Percentiles rank a stretch among this genome's conserved stretches.
Conservation (phyloP, 164 flowering plant species). For the Berberis thunbergii region DNA sequence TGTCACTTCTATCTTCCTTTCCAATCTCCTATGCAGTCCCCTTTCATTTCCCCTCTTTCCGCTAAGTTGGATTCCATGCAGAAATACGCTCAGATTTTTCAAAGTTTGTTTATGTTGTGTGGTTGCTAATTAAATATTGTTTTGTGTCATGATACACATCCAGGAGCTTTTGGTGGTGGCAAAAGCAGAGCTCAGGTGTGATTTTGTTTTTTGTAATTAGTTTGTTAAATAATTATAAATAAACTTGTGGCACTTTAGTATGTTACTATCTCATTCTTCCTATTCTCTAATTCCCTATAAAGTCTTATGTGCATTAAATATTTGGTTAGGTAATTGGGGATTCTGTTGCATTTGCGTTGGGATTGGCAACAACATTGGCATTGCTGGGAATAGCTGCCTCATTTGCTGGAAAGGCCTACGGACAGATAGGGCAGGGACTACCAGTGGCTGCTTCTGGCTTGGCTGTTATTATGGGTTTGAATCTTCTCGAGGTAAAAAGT, state of each 20-base stretch:
- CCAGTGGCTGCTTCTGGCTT: constrained; percentile 94
- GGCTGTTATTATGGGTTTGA: constrained; percentile 87
- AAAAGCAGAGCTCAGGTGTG: constrained; percentile 68
- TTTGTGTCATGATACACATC: background rate
- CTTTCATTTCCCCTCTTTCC: no score
- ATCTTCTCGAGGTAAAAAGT: constrained; percentile 73
- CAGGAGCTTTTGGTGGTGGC: constrained; percentile 95
- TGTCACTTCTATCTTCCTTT: background rate
- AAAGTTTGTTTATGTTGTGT: background rate
- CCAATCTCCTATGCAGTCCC: background rate
- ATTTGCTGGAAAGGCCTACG: constrained; percentile 97
- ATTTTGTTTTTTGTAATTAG: background rate
- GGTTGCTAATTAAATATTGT: background rate
- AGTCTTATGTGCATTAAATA: constrained; percentile 3
- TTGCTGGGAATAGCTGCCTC: constrained; percentile 83
- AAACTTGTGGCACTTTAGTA: no score
- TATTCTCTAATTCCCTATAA: background rate
- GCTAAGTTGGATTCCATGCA: no score
- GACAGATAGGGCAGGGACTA: constrained; percentile 88
- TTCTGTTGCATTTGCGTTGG: constrained; percentile 85
- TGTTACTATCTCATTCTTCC: background rate
- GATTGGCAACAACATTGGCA: constrained; percentile 92
- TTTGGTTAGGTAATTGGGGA: constrained; percentile 53
- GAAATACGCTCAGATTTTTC: background rate
- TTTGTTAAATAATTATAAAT: no score